A percentile compares a stretch with the other conserved stretches of the same genome.
Conservation (phyloP, 805 yeast genomes). For the Lachancea dasiensis region DNA sequence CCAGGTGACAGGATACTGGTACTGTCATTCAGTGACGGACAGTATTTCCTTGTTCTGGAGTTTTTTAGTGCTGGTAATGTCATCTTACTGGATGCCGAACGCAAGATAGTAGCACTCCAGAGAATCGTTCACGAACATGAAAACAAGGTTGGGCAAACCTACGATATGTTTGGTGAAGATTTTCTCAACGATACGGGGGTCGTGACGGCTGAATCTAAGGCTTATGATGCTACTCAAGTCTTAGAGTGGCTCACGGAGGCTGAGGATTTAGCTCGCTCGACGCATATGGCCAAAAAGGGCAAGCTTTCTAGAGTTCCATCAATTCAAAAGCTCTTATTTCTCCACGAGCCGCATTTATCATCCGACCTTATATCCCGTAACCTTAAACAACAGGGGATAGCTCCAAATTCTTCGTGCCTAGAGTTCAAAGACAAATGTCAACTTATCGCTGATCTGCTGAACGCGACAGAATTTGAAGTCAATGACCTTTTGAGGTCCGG, state of each 20-base stretch:
- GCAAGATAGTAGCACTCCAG: slow-evolving; percentile 64
- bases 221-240: slow-evolving; percentile 16
- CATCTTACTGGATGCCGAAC: slow-evolving; percentile 62
- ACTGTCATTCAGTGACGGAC: slow-evolving; percentile 77
- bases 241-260: slow-evolving; percentile 28
- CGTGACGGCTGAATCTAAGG: slow-evolving; percentile 7
- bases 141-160: slow-evolving; percentile 65
- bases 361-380: slow-evolving; percentile 67
- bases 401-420: slow-evolving; percentile 38
- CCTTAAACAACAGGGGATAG: slow-evolving; percentile 42
- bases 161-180: slow-evolving; percentile 51
- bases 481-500: slow-evolving; percentile 30
- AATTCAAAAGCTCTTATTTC: slow-evolving; percentile 63
- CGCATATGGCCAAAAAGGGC: slow-evolving; percentile 19
- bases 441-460: slow-evolving; percentile 39
- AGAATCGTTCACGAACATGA: slow-evolving; percentile 73
- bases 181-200: slow-evolving; percentile 34
- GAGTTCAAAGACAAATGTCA: slow-evolving; percentile 28
- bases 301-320: slow-evolving; percentile 46
- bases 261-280: slow-evolving; percentile 8
- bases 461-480: slow-evolving; percentile 43
- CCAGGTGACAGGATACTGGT: slow-evolving; percentile 80
- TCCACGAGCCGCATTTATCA: slow-evolving; percentile 67
- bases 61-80: slow-evolving; percentile 95
- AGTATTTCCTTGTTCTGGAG: slow-evolving; percentile 72